Evolutionary conservation across 2,329 filamentous ascomycete species (phyloP).

Genomic region (Hymenoscyphus salicellus): DNA sequence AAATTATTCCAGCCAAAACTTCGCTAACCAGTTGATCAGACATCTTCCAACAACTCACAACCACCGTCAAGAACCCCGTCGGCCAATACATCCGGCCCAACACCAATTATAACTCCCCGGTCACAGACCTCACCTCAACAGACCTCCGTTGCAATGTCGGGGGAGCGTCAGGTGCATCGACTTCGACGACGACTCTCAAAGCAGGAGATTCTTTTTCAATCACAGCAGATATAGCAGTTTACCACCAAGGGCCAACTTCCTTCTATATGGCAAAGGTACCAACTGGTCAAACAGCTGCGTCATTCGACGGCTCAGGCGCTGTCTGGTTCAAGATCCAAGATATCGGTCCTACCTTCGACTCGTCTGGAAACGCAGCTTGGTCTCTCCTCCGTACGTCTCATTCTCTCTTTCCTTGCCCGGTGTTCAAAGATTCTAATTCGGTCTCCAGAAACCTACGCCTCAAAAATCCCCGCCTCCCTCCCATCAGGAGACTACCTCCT

Average conservation of each 20-base stretch:
- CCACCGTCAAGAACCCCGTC: slow-evolving; percentile 33
- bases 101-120: slow-evolving; percentile 47
- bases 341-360: slow-evolving; percentile 33
- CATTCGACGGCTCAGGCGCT: slow-evolving; percentile 37
- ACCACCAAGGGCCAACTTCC: slow-evolving; percentile 37
- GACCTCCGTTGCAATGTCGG: slow-evolving; percentile 43
- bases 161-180: slow-evolving; percentile 26
- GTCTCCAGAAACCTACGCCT: slow-evolving; percentile 30
- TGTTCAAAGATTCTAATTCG: background rate
- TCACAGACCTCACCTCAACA: slow-evolving; percentile 36
- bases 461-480: slow-evolving; percentile 29
- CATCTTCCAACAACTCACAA: slow-evolving; percentile 30
- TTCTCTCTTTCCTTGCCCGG: background rate
- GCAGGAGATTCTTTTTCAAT: slow-evolving; percentile 45
- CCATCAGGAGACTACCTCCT: slow-evolving; percentile 33
- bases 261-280: slow-evolving; percentile 41
- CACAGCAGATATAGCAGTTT: slow-evolving; percentile 42
- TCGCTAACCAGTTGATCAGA: slow-evolving; percentile 22
- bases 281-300: slow-evolving; percentile 29
- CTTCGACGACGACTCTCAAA: slow-evolving; percentile 32
- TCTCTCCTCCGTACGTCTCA: slow-evolving; percentile 26
- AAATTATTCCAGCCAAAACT: background rate
- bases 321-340: slow-evolving; percentile 41
- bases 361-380: slow-evolving; percentile 27
- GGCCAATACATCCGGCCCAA: slow-evolving; percentile 51